A percentile compares a stretch with the other conserved stretches of the same genome.
Evolutionary conservation across 768 basidiomycete species (phyloP).

Genomic region (Arthromyces matolae): DNA sequence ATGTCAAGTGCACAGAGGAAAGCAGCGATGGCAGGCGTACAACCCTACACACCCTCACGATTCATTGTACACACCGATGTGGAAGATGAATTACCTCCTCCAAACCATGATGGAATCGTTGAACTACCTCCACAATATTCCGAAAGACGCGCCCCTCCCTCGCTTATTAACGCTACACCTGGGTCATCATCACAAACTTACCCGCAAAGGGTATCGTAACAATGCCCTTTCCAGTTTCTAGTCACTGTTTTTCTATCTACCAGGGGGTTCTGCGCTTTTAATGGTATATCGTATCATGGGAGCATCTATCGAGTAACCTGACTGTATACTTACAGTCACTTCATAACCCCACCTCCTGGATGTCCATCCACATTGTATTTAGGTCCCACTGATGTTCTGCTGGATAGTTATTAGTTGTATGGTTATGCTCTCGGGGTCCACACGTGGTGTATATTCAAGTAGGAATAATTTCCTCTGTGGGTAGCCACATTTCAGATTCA

Average conservation of each 20-base stretch:
- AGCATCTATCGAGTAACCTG: constrained; percentile 4
- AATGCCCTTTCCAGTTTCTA: neutral
- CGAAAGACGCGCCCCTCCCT: constrained; percentile 37
- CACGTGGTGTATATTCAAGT: too few relatives aligned
- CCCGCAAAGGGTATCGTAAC: constrained; percentile 3
- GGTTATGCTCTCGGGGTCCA: neutral
- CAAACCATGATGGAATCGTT: constrained; percentile 48
- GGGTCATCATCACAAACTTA: constrained; percentile 2
- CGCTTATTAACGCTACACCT: neutral
- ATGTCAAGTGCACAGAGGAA: constrained; percentile 47
- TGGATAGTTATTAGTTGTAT: constrained; percentile 10
- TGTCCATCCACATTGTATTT: constrained; percentile 9
- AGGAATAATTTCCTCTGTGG: too few relatives aligned
- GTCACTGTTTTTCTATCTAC: constrained; percentile 1
- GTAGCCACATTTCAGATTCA: too few relatives aligned
- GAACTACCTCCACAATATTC: constrained; percentile 78
- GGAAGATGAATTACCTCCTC: constrained; percentile 47
- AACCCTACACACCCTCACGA: constrained; percentile 43
- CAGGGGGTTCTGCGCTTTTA: neutral
- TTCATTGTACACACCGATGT: constrained; percentile 69
- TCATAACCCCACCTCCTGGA: neutral
- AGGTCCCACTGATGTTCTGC: constrained; percentile 3
- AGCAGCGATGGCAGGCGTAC: constrained; percentile 48
- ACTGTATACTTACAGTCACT: constrained; percentile 5
- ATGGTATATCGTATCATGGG: constrained; percentile 8